These are phyloP conservation scores for Stentor roeselii DNA, from an alignment of 73 alveolate species.

Conservation along the genomic window DNA sequence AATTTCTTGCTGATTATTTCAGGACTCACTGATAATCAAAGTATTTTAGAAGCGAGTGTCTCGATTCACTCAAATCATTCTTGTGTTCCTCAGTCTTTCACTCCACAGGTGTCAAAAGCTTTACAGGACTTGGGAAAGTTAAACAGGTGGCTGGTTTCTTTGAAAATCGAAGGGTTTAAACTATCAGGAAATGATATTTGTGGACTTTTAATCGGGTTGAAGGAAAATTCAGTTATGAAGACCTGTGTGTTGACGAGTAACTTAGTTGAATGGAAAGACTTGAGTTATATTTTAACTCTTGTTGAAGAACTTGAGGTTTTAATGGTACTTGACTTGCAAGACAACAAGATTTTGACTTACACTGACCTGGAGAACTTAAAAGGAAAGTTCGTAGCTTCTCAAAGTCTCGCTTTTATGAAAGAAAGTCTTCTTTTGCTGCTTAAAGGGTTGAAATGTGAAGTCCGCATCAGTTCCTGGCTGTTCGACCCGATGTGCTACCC, in stretches of 20 bases:
- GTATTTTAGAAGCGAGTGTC: not conserved
- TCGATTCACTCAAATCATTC: not conserved
- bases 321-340: not conserved
- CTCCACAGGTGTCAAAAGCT: not conserved
- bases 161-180: not conserved
- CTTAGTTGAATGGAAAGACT: slow-evolving; percentile 22
- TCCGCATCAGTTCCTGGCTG: not conserved
- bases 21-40: not conserved
- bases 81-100: not conserved
- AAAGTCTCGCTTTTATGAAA: not conserved
- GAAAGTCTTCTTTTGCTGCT: not conserved
- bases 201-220: not conserved
- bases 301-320: not conserved
- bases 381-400: not conserved
- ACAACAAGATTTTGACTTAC: not conserved
- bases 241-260: not conserved
- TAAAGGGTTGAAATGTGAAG: not conserved
- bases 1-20: not conserved
- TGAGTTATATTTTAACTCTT: not conserved
- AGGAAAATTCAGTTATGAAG: not conserved
- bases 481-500: not conserved
- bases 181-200: not conserved
- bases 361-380: not conserved
- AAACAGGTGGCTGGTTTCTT: not conserved
- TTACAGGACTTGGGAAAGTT: not conserved